Base-by-base conservation (phyloP, 345 rosid genomes). In the Orychophragmus violaceus region DNA sequence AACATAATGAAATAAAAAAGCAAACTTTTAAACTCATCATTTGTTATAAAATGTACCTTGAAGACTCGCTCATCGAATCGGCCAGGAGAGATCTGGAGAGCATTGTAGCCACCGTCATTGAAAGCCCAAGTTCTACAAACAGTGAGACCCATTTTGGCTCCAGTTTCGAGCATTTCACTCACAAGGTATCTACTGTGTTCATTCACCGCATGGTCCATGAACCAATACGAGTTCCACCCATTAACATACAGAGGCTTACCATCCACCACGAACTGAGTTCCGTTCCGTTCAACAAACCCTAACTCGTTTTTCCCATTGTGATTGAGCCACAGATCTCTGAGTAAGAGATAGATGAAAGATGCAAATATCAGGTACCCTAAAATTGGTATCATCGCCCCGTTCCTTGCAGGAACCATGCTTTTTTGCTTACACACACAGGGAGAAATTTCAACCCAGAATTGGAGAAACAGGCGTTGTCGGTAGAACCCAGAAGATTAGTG, bases 121-220 rank as follows among this genome's bases (percentile, higher is more conserved):
- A 89, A 89, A 3, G 96, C 96, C 96, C 96, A 89, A 39, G 90
- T 82, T 68, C 96, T 64, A 67, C 96, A 89, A 35, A 89, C 87
- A 11, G 93, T 85, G 65, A 89, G 80, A 56, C 96, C 96, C 93
- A 89, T 85, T 74, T 80, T 82, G 22, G 90, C 75, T 12, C 86
- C 93, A 32, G 85, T 81, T 56, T 78, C 76, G 57, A 89, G 78
- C 84, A 89, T 83, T 59, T 72, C 79, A 51, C 77, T 71, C 36
- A 85, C 81, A 72, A 81, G 84, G 10, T 76, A 72, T 57, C 73
- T 78, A 67, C 84, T 79, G 28, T 81, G 74, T 41, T 76, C 85
- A 35, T 85, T 84, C 32, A 73, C 93, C 42, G 90, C 86, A 11
- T 82, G 87, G 58, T 83, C 91, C 96, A 89, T 83, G 66, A 89